A percentile compares a stretch with the other conserved stretches of the same genome.
Evolutionary conservation across 768 basidiomycete genomes (phyloP).

Genomic region (Suillus brevipes): DNA sequence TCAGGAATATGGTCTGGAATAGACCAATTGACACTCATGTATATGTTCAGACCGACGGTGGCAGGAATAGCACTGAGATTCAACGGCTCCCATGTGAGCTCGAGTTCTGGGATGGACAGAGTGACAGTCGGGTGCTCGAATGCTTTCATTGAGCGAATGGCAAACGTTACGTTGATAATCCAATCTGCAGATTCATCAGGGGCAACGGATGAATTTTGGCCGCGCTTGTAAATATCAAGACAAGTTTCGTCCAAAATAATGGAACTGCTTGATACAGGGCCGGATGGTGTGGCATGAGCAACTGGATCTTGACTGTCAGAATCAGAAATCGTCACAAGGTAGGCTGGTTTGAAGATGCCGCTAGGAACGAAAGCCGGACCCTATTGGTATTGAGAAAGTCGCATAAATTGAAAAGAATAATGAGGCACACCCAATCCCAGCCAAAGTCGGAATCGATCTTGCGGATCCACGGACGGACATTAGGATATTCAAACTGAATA

Average conservation of each 20-base stretch:
- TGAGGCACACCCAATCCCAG: conserved; percentile 54
- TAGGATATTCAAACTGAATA: conserved; percentile 50
- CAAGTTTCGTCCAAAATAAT: conserved; percentile 54
- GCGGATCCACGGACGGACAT: conserved; percentile 47
- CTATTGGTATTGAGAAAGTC: conserved; percentile 26
- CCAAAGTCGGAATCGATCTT: conserved; percentile 58
- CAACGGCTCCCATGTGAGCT: conserved; percentile 36
- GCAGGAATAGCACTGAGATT: conserved; percentile 21
- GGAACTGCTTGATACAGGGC: conserved; percentile 23
- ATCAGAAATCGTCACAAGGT: conserved; percentile 43
- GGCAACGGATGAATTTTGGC: conserved; percentile 44
- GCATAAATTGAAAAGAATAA: neutral
- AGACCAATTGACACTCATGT: conserved; percentile 45
- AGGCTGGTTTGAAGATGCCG: conserved; percentile 57
- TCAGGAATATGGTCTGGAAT: conserved; percentile 47
- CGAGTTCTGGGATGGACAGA: conserved; percentile 49
- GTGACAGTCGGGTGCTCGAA: conserved; percentile 38
- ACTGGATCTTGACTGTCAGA: conserved; percentile 21
- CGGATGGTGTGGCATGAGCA: conserved; percentile 23
- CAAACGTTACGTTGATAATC: conserved; percentile 56
- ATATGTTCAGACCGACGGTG: conserved; percentile 33
- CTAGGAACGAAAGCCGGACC: conserved; percentile 58
- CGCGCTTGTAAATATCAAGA: conserved; percentile 55
- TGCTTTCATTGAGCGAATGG: conserved; percentile 42
- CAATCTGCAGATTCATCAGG: conserved; percentile 52